phyloP scores from a whole-genome alignment of 1,284 basidiomycete species.

The Fistulinella cinereoalba region DNA sequence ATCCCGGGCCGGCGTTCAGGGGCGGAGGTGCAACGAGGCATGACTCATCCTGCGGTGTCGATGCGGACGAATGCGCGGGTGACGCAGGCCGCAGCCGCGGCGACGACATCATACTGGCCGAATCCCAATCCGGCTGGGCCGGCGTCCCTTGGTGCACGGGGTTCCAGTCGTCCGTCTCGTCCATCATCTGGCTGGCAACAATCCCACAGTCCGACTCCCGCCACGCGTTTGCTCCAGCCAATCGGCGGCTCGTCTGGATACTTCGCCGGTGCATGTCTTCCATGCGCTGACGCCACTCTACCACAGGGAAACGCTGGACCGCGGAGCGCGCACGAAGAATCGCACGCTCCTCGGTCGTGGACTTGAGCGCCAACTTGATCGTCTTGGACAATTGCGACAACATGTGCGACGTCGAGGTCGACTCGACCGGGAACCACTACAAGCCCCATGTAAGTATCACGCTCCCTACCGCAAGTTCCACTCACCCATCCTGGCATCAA shows the following conservation, averaged over 20 bases:
- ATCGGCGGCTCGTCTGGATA: slow-evolving; percentile 66
- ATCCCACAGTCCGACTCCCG: slow-evolving; percentile 67
- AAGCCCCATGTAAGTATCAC: background rate
- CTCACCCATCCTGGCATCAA: slow-evolving; percentile 95
- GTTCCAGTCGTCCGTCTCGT: slow-evolving; percentile 55
- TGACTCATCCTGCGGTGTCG: slow-evolving; percentile 39
- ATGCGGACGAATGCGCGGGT: slow-evolving; percentile 47
- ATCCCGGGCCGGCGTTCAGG: slow-evolving; percentile 16
- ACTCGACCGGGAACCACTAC: slow-evolving; percentile 96
- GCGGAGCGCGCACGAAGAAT: slow-evolving; percentile 89
- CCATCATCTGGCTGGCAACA: slow-evolving; percentile 40
- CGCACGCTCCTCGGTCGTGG: slow-evolving; percentile 85
- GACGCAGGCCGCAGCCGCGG: slow-evolving; percentile 37
- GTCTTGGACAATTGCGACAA: slow-evolving; percentile 92
- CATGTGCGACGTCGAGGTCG: slow-evolving; percentile 87
- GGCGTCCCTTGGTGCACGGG: slow-evolving; percentile 50
- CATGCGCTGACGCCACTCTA: slow-evolving; percentile 92
- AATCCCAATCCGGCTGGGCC: slow-evolving; percentile 55
- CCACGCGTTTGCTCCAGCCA: slow-evolving; percentile 77
- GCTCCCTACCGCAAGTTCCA: slow-evolving; percentile 23
- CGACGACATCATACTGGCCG: slow-evolving; percentile 33
- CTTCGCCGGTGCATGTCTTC: slow-evolving; percentile 91
- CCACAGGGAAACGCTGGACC: slow-evolving; percentile 92
- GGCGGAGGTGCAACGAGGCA: slow-evolving; percentile 30
- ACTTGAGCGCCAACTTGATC: slow-evolving; percentile 89